phyloP scores from a whole-genome alignment of 805 yeast genomes.

The Metschnikowia matae region DNA sequence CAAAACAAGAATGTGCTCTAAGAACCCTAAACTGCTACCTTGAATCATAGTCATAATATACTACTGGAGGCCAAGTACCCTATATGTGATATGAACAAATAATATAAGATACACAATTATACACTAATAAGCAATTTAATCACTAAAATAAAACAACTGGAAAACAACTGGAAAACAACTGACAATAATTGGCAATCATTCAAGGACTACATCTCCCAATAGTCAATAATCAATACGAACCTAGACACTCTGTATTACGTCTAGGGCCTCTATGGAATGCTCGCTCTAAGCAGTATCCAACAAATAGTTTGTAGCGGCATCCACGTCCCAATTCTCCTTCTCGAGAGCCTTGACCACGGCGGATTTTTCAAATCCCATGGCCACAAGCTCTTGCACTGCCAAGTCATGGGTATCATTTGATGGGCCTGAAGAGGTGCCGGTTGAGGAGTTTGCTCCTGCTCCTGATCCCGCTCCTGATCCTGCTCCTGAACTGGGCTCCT shows the following conservation, averaged over 20 bases:
- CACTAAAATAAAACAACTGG: too few relatives aligned
- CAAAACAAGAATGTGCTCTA: too few relatives aligned
- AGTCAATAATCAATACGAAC: too few relatives aligned
- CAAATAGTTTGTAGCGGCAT: constrained; percentile 81
- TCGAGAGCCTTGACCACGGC: constrained; percentile 68
- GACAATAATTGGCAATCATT: too few relatives aligned
- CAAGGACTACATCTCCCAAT: too few relatives aligned
- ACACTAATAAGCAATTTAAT: too few relatives aligned
- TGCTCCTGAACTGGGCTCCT: not conserved
- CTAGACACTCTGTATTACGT: not conserved
- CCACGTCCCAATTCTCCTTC: constrained; percentile 68
- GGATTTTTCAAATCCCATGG: constrained; percentile 80
- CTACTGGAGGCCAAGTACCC: too few relatives aligned
- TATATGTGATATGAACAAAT: too few relatives aligned
- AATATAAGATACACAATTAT: too few relatives aligned
- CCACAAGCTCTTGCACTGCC: constrained; percentile 73
- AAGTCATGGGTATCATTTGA: constrained; percentile 35
- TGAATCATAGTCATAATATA: too few relatives aligned
- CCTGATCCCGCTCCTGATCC: not conserved
- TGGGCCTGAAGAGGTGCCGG: not conserved
- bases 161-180: too few relatives aligned
- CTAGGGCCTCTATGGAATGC: not conserved
- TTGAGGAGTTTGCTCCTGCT: not conserved
- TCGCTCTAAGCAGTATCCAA: constrained; percentile 58
- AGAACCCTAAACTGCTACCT: too few relatives aligned